Evolutionary conservation across 768 basidiomycete genomes (phyloP), one percentile per base, ranked within the genome.

Genomic region (Russula sp.): DNA sequence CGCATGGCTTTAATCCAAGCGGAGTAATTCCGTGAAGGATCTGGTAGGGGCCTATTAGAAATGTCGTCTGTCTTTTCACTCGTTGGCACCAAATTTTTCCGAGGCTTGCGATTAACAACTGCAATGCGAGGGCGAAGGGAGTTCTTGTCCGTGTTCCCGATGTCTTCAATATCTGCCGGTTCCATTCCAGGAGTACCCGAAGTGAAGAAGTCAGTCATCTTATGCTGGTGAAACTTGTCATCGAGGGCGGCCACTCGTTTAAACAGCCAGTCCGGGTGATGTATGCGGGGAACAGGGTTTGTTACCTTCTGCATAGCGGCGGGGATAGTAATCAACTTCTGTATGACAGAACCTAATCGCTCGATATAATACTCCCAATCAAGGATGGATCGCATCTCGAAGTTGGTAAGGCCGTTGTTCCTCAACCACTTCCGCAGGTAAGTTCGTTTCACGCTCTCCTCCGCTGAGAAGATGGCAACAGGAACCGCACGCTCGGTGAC

Each of bases 341-440:
- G 97, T 63, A 99, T 94, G 69, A 98, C 97, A 2, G 94, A 97
- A 6, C 97, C 97, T 26, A 99, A 76, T 20, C 97, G 89, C 71
- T 98, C 97, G 70, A 98, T 95, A 77, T 98, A 99, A 75, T 99
- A 99, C 36, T 87, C 84, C 97, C 97, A 99, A 73, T 99, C 97
- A 65, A 99, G 81, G 69, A 99, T 97, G 20, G 90, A 87, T 20
- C 97, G 88, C 49, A 99, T 78, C 59, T 98, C 95, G 69, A 99
- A 98, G 68, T 85, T 88, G 40, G 83, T 77, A 42, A 98, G 79
- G 68, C 87, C 84, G 73, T 87, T 93, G 73, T 99, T 94, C 76
- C 94, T 98, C 65, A 99, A 81, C 97, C 97, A 99, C 75, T 91
- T 94, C 52, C 93, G 89, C 49, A 99, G 83, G 76, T 94, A 98